phyloP scores from a whole-genome alignment of 352 stramenopile genomes.

The Globisporangium canariense region DNA sequence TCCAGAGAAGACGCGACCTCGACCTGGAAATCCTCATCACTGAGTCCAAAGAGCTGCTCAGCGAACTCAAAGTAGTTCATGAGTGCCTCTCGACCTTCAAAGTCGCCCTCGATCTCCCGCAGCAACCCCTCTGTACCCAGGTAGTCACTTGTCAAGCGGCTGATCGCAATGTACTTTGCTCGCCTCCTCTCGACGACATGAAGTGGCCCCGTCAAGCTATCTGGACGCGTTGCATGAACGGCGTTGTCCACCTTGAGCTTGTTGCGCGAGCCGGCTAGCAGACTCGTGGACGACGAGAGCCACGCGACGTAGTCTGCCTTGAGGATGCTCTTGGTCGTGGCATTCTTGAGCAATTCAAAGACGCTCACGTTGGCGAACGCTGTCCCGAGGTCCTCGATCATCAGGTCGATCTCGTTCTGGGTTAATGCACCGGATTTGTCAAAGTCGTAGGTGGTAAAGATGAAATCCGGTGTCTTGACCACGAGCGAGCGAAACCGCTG shows the following conservation, averaged over 20 bases:
- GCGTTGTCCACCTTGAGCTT: slow-evolving; percentile 91
- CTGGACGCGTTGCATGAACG: slow-evolving; percentile 87
- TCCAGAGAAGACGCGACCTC: slow-evolving; percentile 8
- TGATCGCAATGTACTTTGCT: slow-evolving; percentile 94
- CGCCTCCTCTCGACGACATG: slow-evolving; percentile 87
- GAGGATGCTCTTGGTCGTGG: slow-evolving; percentile 32
- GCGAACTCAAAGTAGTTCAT: slow-evolving; percentile 72
- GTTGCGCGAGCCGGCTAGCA: slow-evolving; percentile 48
- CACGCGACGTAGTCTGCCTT: slow-evolving; percentile 52
- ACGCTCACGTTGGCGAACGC: slow-evolving; percentile 38
- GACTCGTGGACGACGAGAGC: slow-evolving; percentile 61
- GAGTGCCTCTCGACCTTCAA: slow-evolving; percentile 71
- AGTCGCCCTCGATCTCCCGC: slow-evolving; percentile 75
- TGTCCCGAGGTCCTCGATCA: slow-evolving; percentile 60
- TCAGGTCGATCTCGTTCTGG: slow-evolving; percentile 57
- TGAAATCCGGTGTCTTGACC: slow-evolving; percentile 41
- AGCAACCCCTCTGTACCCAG: slow-evolving; percentile 71
- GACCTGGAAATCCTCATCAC: slow-evolving; percentile 39
- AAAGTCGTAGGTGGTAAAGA: slow-evolving; percentile 77
- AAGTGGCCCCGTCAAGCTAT: slow-evolving; percentile 88
- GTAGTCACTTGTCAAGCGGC: slow-evolving; percentile 88
- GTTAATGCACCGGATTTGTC: slow-evolving; percentile 53
- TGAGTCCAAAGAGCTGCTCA: slow-evolving; percentile 64
- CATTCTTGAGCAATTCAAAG: slow-evolving; percentile 37
- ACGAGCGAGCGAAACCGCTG: slow-evolving; percentile 47